Conservation (phyloP, 306 rosid species). For the Rosa multiflora region DNA sequence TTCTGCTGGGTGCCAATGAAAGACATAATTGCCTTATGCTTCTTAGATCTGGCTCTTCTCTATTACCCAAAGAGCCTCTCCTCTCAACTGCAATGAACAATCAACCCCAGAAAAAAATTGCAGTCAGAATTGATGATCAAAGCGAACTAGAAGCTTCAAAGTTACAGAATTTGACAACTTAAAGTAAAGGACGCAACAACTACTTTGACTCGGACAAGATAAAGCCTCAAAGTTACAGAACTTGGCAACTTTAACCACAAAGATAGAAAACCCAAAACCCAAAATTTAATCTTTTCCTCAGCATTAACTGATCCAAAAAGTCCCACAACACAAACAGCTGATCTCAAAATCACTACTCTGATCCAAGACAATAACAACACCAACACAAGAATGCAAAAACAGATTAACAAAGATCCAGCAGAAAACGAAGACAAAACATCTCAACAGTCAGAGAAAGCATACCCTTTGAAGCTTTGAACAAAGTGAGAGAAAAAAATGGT, state of each 20-base stretch:
- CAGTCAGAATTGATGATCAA: slow-evolving; percentile 18
- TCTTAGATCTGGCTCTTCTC: slow-evolving; percentile 56
- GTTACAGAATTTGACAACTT: not conserved
- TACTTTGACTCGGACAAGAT: slow-evolving; percentile 15
- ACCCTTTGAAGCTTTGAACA: slow-evolving; percentile 34
- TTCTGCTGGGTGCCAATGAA: slow-evolving; percentile 86
- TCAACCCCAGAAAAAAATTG: not conserved
- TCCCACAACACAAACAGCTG: not conserved
- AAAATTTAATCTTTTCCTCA: slow-evolving; percentile 4
- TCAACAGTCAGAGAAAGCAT: slow-evolving; percentile 10
- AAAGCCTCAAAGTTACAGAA: slow-evolving; percentile 4
- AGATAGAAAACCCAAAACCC: not conserved
- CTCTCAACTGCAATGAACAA: slow-evolving; percentile 15
- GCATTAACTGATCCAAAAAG: slow-evolving; percentile 18
- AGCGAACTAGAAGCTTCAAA: not conserved
- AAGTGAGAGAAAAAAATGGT: slow-evolving; percentile 30
- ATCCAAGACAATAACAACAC: slow-evolving; percentile 3
- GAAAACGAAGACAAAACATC: slow-evolving; percentile 10
- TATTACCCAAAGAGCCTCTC: slow-evolving; percentile 11
- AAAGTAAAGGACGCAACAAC: not conserved
- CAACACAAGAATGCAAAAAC: not conserved
- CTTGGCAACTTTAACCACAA: slow-evolving; percentile 2
- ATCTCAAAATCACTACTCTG: not conserved
- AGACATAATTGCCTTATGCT: slow-evolving; percentile 53
- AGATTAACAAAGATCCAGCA: slow-evolving; percentile 19